These are phyloP conservation scores for Gypsophila paniculata DNA, from an alignment of 179 eudicot species.

Conservation along the genomic window DNA sequence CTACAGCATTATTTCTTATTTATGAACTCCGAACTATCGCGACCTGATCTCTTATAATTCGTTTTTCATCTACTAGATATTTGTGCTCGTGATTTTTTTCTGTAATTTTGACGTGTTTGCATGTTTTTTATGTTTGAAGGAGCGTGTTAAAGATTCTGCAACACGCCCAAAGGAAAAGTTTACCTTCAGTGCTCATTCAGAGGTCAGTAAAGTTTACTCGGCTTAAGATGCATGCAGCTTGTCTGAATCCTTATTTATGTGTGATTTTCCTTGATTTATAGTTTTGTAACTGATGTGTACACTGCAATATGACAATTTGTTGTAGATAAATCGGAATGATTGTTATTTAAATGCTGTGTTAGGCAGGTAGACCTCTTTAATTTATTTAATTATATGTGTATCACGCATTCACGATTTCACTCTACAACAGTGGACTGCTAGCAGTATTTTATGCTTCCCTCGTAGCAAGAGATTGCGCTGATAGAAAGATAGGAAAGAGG, in stretches of 20 bases:
- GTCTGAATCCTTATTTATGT: neutral
- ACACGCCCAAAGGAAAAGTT: conserved; percentile 47
- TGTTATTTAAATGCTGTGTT: neutral
- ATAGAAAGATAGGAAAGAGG: conserved; percentile 4
- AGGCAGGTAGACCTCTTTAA: neutral
- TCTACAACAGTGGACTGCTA: neutral
- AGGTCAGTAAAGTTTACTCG: conserved; percentile 36
- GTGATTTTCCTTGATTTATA: neutral
- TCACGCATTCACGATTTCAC: neutral
- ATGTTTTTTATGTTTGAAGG: conserved; percentile 30
- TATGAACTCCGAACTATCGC: neutral
- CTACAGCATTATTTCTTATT: neutral
- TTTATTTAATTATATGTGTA: neutral
- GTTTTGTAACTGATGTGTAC: neutral
- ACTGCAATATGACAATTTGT: neutral
- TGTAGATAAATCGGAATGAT: neutral
- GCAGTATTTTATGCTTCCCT: neutral
- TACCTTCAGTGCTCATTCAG: conserved; percentile 53
- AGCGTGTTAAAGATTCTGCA: conserved; percentile 62
- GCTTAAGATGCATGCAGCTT: conserved; percentile 8
- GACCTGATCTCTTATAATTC: neutral
- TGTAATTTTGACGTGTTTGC: conserved; percentile 4
- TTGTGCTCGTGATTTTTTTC: neutral
- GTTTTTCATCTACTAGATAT: neutral
- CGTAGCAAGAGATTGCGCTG: neutral